These are phyloP conservation scores for Trichosanthes cucumerina DNA, from an alignment of 306 rosid genomes.

Conservation along the genomic window DNA sequence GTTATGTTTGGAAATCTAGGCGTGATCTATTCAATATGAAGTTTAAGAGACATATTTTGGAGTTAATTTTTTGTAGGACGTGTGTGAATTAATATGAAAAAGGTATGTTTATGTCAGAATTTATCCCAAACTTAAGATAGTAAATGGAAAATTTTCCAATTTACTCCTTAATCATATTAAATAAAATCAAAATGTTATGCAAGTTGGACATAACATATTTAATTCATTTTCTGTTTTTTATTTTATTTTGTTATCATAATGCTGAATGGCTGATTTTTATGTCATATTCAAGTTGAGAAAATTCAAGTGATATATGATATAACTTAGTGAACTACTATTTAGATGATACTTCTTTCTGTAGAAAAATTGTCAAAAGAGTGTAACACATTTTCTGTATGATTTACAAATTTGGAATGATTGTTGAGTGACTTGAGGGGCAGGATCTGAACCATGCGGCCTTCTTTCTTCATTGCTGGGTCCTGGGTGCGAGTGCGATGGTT, in stretches of 20 bases:
- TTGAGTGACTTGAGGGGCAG: conserved; percentile 43
- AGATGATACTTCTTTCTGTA: background rate
- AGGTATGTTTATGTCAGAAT: background rate
- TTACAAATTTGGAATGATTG: conserved; percentile 5
- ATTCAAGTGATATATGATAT: background rate
- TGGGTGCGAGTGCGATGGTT: conserved; percentile 82
- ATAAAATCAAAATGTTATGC: background rate
- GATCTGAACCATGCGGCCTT: conserved; percentile 45
- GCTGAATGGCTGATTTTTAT: background rate
- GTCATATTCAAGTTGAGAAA: background rate
- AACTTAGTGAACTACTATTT: background rate
- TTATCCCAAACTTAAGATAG: background rate
- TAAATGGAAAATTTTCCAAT: background rate
- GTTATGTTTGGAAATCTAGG: background rate
- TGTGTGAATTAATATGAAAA: background rate
- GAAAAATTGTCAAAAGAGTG: background rate
- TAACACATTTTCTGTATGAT: background rate
- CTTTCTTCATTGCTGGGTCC: conserved; percentile 75
- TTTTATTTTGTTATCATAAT: background rate
- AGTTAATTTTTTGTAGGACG: background rate
- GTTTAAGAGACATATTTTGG: background rate
- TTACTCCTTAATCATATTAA: background rate
- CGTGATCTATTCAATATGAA: background rate
- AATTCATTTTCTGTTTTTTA: background rate
- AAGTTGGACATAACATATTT: background rate